phyloP scores from a whole-genome alignment of 75 land plant species.

The Sequoia sempervirens region DNA sequence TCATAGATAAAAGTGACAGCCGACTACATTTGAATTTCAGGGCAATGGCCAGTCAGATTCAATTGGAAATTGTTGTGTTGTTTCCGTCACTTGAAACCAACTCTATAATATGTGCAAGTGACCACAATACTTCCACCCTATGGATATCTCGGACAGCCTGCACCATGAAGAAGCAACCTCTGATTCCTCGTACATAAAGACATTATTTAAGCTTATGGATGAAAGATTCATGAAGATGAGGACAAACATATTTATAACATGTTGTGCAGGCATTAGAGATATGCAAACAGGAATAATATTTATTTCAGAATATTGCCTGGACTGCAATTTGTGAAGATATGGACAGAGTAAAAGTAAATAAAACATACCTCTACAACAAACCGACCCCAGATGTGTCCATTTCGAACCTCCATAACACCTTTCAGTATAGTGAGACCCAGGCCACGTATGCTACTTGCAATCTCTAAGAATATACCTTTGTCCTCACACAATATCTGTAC shows the following conservation, averaged over 20 bases:
- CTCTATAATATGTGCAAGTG: constrained; percentile 53
- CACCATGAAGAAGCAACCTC: background rate
- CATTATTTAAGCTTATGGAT: background rate
- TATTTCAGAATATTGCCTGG: background rate
- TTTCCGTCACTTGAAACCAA: constrained; percentile 10
- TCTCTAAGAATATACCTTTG: constrained; percentile 67
- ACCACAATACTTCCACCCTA: constrained; percentile 57
- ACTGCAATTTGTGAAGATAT: background rate
- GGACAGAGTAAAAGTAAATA: background rate
- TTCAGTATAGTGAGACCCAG: constrained; percentile 74
- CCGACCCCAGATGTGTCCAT: constrained; percentile 61
- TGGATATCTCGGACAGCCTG: constrained; percentile 50
- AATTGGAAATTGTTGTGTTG: background rate
- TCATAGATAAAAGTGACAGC: background rate
- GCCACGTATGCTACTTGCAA: constrained; percentile 60
- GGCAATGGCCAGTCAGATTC: background rate
- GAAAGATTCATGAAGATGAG: background rate
- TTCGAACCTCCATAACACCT: constrained; percentile 67
- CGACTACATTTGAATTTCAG: background rate
- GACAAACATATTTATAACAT: background rate
- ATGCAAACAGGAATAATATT: background rate
- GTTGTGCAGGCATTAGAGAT: background rate
- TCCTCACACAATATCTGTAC: constrained; percentile 79
- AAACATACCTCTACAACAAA: constrained; percentile 72
- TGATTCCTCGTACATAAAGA: background rate